Percentiles rank a stretch among this genome's conserved stretches.
These are phyloP conservation scores for Linum tenue DNA, from an alignment of 345 rosid species.

Conservation along the genomic window DNA sequence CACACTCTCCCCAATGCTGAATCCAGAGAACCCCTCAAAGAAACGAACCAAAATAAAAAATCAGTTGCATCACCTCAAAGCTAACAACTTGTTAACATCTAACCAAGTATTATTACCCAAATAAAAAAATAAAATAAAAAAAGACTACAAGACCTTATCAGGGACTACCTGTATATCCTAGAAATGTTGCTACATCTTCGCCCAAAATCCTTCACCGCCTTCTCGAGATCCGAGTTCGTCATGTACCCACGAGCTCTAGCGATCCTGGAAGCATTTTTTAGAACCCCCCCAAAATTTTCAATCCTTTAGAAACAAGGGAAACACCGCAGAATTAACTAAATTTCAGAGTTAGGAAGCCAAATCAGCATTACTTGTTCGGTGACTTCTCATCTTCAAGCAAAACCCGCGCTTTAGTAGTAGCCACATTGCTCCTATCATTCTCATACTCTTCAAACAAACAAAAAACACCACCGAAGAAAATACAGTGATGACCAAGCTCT, in stretches of 20 bases:
- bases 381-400: constrained; percentile 31
- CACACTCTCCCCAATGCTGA: constrained; percentile 93
- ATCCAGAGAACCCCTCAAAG: constrained; percentile 66
- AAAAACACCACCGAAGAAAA: background rate
- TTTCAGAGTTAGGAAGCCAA: background rate
- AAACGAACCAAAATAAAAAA: constrained; percentile 40
- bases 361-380: constrained; percentile 35
- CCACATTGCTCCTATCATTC: constrained; percentile 19
- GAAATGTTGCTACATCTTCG: constrained; percentile 68
- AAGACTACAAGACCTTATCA: background rate
- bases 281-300: background rate
- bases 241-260: constrained; percentile 58
- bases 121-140: too few species aligned
- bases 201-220: constrained; percentile 64
- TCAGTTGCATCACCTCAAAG: constrained; percentile 35
- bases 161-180: constrained; percentile 71
- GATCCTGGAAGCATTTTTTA: constrained; percentile 20
- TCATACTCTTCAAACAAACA: constrained; percentile 17
- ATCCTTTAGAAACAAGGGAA: background rate
- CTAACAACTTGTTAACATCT: background rate
- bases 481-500: background rate
- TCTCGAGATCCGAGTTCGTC: constrained; percentile 68
- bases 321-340: background rate
- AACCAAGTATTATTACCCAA: too few species aligned
- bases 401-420: constrained; percentile 21